Conservation (phyloP, 2,329 filamentous ascomycete species). For the Cadophora malorum region DNA sequence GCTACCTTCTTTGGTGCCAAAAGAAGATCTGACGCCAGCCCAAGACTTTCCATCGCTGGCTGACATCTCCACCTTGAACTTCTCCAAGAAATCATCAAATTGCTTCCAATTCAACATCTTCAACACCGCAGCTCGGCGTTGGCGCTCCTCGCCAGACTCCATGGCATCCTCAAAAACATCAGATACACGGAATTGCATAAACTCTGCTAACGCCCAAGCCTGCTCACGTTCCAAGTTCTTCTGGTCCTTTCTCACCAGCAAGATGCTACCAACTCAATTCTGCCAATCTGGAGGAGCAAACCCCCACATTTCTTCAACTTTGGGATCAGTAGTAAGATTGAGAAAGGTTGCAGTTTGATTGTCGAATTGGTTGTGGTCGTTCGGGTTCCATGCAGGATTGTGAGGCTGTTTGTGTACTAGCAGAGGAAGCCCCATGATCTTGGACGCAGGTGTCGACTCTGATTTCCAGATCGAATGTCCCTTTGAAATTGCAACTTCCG, state of each 20-base stretch:
- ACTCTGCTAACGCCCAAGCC: conserved; percentile 17
- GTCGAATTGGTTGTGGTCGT: conserved; percentile 19
- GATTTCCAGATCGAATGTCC: conserved; percentile 18
- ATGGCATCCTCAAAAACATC: conserved; percentile 9
- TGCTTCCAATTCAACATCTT: conserved; percentile 16
- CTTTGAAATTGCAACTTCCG: conserved; percentile 9
- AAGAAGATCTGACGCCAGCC: conserved; percentile 8
- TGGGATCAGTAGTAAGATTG: conserved; percentile 17
- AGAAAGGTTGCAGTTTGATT: conserved; percentile 20
- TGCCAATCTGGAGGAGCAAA: conserved; percentile 20
- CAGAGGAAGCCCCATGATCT: conserved; percentile 18
- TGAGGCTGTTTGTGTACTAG: conserved; percentile 5
- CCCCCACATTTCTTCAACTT: conserved; percentile 15
- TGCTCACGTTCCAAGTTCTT: conserved; percentile 16
- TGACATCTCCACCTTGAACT: conserved; percentile 14
- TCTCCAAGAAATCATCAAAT: conserved; percentile 8
- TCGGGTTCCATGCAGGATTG: conserved; percentile 9
- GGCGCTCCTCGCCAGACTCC: background rate
- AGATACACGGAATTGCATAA: conserved; percentile 17
- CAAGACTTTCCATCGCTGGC: conserved; percentile 1
- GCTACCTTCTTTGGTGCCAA: conserved; percentile 5
- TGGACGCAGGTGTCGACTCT: conserved; percentile 1
- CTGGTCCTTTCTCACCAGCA: conserved; percentile 13
- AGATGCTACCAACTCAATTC: conserved; percentile 9
- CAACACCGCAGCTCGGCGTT: conserved; percentile 15